phyloP scores from a whole-genome alignment of 2,329 filamentous ascomycete genomes.

The Tolypocladium inflatum region DNA sequence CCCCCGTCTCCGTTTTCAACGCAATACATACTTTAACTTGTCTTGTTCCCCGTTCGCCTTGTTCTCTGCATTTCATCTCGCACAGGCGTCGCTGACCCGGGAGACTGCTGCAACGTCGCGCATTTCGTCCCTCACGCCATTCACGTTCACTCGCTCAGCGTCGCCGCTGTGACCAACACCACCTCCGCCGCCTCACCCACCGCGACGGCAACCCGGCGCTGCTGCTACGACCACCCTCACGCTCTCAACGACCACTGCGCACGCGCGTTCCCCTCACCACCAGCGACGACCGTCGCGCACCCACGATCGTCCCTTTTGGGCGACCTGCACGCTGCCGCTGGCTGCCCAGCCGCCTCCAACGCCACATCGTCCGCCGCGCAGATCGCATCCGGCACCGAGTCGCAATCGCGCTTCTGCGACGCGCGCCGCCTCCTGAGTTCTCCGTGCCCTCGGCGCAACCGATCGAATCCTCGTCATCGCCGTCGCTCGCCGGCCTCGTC shows the following conservation, averaged over 20 bases:
- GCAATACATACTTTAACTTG: neutral
- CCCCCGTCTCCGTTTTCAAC: neutral
- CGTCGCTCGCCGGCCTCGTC: neutral
- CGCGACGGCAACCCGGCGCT: neutral
- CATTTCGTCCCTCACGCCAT: neutral
- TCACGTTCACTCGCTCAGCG: neutral
- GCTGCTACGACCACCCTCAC: neutral
- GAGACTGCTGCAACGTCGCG: neutral
- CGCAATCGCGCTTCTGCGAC: neutral
- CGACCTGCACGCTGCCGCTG: neutral
- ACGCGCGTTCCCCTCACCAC: neutral
- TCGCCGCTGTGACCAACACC: neutral
- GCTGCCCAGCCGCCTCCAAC: conserved; percentile 1
- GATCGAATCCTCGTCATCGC: neutral
- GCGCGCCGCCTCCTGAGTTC: neutral
- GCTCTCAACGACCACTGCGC: neutral
- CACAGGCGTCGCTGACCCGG: neutral
- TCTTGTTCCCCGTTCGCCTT: neutral
- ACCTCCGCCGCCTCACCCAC: neutral
- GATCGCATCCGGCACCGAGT: neutral
- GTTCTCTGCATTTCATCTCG: neutral
- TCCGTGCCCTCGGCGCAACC: neutral
- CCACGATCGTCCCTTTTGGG: neutral
- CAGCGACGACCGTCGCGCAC: neutral
- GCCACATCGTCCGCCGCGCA: conserved; percentile 1